Percentiles rank a stretch among this genome's conserved stretches.
Conservation (phyloP, 345 rosid species). For the rapeseed (Brassica napus) region DNA sequence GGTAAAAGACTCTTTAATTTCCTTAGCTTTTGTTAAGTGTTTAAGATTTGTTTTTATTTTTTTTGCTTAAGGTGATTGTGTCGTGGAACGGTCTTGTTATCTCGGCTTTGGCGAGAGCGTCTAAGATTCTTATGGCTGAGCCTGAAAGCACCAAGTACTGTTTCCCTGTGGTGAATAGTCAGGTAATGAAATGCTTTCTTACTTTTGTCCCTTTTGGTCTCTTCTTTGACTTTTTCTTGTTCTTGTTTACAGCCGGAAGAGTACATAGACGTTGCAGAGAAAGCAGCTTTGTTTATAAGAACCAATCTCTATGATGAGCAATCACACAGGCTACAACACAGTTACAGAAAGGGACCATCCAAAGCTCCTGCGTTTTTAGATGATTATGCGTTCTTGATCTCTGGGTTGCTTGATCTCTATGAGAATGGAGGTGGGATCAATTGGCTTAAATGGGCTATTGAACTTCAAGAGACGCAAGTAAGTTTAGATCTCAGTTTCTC, state of each 20-base stretch:
- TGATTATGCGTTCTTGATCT: constrained; percentile 88
- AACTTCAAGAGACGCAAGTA: constrained; percentile 85
- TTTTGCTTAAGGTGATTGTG: constrained; percentile 64
- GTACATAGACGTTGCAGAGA: constrained; percentile 80
- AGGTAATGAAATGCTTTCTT: constrained; percentile 48
- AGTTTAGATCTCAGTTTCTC: constrained; percentile 24
- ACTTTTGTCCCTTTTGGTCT: not conserved
- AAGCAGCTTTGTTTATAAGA: constrained; percentile 74
- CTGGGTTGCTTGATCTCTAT: constrained; percentile 80
- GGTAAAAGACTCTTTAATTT: constrained; percentile 35
- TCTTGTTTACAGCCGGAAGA: constrained; percentile 60
- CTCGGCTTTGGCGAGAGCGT: constrained; percentile 85
- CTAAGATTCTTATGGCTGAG: constrained; percentile 70
- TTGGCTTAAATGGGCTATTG: constrained; percentile 81
- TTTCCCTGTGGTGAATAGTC: constrained; percentile 73
- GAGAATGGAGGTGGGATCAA: constrained; percentile 64
- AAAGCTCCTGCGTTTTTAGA: constrained; percentile 95
- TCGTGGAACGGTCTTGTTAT: constrained; percentile 95
- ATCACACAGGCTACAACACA: constrained; percentile 65
- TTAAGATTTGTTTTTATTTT: constrained; percentile 7
- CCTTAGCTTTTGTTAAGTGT: constrained; percentile 6
- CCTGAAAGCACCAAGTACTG: constrained; percentile 47
- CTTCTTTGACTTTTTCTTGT: not conserved
- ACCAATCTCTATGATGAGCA: constrained; percentile 63
- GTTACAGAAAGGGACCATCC: constrained; percentile 86